Evolutionary conservation across 78 protist species (phyloP), one percentile per base, ranked within the genome.

Genomic region (Speleostelium caveatum): DNA sequence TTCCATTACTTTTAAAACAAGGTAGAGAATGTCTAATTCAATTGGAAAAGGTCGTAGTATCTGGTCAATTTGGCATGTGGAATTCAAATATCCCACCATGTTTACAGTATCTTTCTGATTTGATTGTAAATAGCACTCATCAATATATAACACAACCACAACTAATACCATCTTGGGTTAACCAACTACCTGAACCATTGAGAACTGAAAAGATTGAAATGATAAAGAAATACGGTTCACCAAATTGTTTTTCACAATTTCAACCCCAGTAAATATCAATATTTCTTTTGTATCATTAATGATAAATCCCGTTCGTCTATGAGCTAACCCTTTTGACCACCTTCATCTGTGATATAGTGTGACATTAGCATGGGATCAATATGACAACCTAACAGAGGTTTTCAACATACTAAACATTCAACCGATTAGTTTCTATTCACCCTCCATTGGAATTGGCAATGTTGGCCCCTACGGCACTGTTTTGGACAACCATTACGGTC

Each of bases 221-320:
- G 87, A 67, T 89, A 26, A 26, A 49, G 39, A 75, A 51, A 51
- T 89, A 89, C 55, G 94, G 94, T 38, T 89, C 94, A 19, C 94
- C 94, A 36, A 89, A 89, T 56, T 88, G 77, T 32, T 89, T 89
- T 56, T 30, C 53, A n/a, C 88, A 78, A 65, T 89, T 89, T 22
- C 87, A 89, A 38, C 94, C 94, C 51, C 94, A 89, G 89, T 80
- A 80, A 17, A 77, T 79, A 56, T 38, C 2, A 33, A 35, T 30
- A 14, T 14, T 10, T 45, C 6, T 45, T 14, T 45, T 14, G 10
- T 45, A 14, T 10, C 10, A 45, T 45, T 10, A 14, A 14, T 14
- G 6, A 45, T 14, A 14, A 14, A 45, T 45, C 10, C 6, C 10
- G 6, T 14, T 6, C 53, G 10, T 14, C 10, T 45, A 45, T 6